Conservation (phyloP, 2,329 filamentous ascomycete genomes). For the Ambrosiella cleistominuta region DNA sequence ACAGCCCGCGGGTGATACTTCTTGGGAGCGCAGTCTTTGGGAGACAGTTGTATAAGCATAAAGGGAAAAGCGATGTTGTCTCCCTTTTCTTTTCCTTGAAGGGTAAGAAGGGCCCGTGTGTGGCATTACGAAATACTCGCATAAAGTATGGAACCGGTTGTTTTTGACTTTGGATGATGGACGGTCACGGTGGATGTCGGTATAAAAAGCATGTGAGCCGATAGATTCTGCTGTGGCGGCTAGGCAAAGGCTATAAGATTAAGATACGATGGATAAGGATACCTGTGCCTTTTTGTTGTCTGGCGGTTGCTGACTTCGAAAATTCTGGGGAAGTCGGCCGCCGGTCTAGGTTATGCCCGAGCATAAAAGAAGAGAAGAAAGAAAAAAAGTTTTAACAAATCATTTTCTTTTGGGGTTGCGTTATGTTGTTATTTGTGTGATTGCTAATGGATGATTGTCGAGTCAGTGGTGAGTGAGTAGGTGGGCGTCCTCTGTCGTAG, state of each 20-base stretch:
- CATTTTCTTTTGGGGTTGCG: background rate
- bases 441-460: too few species aligned
- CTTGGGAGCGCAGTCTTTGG: background rate
- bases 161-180: background rate
- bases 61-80: background rate
- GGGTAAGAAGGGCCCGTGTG: background rate
- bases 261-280: background rate
- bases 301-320: background rate
- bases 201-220: background rate
- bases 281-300: background rate
- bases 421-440: too few species aligned
- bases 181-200: background rate
- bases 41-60: background rate
- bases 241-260: background rate
- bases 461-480: too few species aligned
- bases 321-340: background rate
- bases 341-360: background rate
- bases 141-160: background rate
- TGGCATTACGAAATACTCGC: background rate
- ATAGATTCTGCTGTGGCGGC: background rate
- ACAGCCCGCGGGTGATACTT: too few species aligned
- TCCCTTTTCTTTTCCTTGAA: background rate
- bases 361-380: slow-evolving; percentile 11
- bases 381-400: slow-evolving; percentile 11
- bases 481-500: too few species aligned